Percentiles rank a stretch among this genome's conserved stretches.
Evolutionary conservation across 192 early-diverging fungal species (phyloP).

Genomic region (Backusella sp.): DNA sequence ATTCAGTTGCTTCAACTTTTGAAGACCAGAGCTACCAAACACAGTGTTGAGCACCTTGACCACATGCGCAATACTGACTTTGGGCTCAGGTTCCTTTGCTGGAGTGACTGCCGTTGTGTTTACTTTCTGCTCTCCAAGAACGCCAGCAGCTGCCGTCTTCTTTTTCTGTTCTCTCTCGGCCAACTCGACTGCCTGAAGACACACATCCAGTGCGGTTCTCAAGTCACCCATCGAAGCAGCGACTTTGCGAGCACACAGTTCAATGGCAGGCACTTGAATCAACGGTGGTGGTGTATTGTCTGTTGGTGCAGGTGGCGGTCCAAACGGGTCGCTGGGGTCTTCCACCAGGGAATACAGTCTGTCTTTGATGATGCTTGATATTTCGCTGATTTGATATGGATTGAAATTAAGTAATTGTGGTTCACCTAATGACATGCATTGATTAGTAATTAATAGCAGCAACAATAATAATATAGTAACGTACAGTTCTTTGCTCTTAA

Average conservation of each 20-base stretch:
- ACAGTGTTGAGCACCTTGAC: constrained; percentile 63
- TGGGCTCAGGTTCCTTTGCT: constrained; percentile 44
- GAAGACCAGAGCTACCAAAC: constrained; percentile 55
- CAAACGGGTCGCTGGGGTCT: constrained; percentile 7
- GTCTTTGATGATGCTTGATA: constrained; percentile 84
- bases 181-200: constrained; percentile 84
- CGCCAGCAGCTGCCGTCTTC: constrained; percentile 34
- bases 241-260: constrained; percentile 91
- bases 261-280: constrained; percentile 84
- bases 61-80: constrained; percentile 81
- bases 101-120: background rate
- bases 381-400: constrained; percentile 85
- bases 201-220: constrained; percentile 77
- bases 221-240: constrained; percentile 83
- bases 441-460: background rate
- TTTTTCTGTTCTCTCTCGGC: constrained; percentile 67
- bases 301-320: constrained; percentile 10
- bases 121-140: constrained; percentile 10
- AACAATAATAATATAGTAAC: background rate
- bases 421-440: constrained; percentile 35
- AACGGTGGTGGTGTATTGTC: constrained; percentile 39
- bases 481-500: constrained; percentile 78
- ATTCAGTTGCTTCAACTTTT: constrained; percentile 69
- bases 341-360: constrained; percentile 62
- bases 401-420: constrained; percentile 84